A percentile compares a stretch with the other conserved stretches of the same genome.
These are phyloP conservation scores for Neoboletus magnificus DNA, from an alignment of 768 basidiomycete species.

Conservation along the genomic window DNA sequence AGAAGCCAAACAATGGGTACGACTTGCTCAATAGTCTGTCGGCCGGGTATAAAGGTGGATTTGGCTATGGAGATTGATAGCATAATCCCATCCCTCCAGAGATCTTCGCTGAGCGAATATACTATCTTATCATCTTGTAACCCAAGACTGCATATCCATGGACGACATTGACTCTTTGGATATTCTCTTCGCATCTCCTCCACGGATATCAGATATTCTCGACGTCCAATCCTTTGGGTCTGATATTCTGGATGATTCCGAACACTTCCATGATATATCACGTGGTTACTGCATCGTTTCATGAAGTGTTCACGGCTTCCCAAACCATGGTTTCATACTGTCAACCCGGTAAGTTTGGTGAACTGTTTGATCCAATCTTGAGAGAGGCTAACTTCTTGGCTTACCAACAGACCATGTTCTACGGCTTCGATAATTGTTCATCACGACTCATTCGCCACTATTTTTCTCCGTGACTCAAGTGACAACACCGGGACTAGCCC, in stretches of 20 bases:
- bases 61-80: background rate
- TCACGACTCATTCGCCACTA: slow-evolving; percentile 8
- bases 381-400: background rate
- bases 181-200: background rate
- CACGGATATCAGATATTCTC: background rate
- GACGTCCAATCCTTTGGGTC: background rate
- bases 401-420: background rate
- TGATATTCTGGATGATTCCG: background rate
- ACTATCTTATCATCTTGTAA: background rate
- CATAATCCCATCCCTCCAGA: background rate
- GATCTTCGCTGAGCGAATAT: background rate
- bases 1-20: background rate
- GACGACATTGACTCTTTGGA: background rate
- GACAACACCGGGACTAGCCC: background rate
- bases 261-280: background rate
- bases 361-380: background rate
- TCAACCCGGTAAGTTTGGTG: background rate
- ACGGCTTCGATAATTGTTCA: slow-evolving; percentile 5
- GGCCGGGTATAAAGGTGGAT: background rate
- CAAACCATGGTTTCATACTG: background rate
- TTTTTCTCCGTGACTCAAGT: background rate
- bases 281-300: background rate
- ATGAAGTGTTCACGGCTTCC: background rate
- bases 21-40: background rate
- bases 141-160: background rate